Percentiles rank a stretch among this genome's conserved stretches.
Conservation (phyloP, 768 basidiomycete species). For the Phanerodontia chrysosporium region DNA sequence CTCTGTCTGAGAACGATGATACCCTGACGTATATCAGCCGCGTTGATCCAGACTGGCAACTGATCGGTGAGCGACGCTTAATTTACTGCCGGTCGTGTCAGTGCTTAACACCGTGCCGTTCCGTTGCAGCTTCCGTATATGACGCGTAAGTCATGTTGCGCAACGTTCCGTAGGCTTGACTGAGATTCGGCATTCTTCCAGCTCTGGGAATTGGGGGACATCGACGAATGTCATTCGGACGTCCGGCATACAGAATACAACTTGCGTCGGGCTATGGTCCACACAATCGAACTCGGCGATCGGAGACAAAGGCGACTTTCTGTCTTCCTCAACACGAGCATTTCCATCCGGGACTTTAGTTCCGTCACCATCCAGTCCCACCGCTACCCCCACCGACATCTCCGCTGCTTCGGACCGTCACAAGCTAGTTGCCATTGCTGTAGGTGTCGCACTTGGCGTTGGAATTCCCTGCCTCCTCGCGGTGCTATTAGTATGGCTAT, state of each 20-base stretch:
- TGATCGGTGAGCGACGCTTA: slow-evolving; percentile 36
- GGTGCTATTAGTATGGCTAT: no score
- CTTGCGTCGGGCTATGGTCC: slow-evolving; percentile 30
- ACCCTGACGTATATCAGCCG: slow-evolving; percentile 41
- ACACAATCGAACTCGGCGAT: slow-evolving; percentile 18
- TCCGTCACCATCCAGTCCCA: no score
- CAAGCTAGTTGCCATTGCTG: not conserved
- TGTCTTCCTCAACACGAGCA: not conserved
- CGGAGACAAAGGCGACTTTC: slow-evolving; percentile 8
- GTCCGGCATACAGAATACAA: slow-evolving; percentile 26
- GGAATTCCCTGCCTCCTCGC: not conserved
- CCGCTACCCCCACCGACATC: not conserved
- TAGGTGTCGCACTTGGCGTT: not conserved
- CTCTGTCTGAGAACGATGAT: slow-evolving; percentile 33
- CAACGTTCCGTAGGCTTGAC: not conserved
- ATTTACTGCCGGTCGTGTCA: not conserved
- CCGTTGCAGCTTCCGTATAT: slow-evolving; percentile 31
- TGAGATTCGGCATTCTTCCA: slow-evolving; percentile 17
- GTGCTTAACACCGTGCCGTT: not conserved
- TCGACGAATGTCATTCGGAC: slow-evolving; percentile 18
- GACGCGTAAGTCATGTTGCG: slow-evolving; percentile 7
- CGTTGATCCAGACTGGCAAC: slow-evolving; percentile 29
- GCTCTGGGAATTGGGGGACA: slow-evolving; percentile 34
- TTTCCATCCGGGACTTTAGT: no score
- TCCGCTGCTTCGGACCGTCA: not conserved